Conservation (phyloP, 768 basidiomycete species). For the Epithele typhae region DNA sequence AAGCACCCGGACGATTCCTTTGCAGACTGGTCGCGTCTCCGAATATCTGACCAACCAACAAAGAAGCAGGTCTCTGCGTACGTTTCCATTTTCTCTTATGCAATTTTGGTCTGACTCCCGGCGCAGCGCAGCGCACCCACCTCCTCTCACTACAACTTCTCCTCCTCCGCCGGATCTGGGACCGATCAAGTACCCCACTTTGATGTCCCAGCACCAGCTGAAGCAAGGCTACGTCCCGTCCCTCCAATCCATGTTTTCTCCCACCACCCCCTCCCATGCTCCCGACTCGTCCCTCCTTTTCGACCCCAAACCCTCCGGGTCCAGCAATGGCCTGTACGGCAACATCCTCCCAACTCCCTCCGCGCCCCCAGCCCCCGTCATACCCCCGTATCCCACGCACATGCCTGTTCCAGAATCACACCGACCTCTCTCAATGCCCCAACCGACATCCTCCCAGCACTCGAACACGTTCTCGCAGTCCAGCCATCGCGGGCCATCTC, state of each 20-base stretch:
- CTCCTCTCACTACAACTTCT: constrained; percentile 69
- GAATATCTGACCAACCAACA: too few species aligned
- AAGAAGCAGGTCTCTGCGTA: constrained; percentile 18
- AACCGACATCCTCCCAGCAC: constrained; percentile 9
- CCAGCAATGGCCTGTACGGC: constrained; percentile 15
- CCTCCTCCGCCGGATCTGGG: constrained; percentile 50
- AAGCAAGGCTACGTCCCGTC: constrained; percentile 77
- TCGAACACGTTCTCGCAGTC: constrained; percentile 3
- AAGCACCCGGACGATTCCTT: constrained; percentile 45
- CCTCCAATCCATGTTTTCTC: constrained; percentile 65
- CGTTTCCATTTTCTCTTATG: background rate
- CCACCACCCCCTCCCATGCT: constrained; percentile 22
- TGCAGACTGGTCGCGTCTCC: too few species aligned
- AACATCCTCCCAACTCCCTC: constrained; percentile 34
- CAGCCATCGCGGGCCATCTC: constrained; percentile 18
- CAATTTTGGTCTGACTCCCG: background rate
- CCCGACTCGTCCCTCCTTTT: constrained; percentile 44
- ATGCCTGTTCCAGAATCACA: constrained; percentile 14
- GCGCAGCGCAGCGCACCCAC: constrained; percentile 36
- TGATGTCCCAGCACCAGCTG: constrained; percentile 79
- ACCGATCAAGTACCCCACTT: constrained; percentile 55
- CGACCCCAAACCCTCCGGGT: constrained; percentile 20
- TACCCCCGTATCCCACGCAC: constrained; percentile 17
- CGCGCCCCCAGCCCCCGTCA: constrained; percentile 16
- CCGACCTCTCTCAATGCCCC: constrained; percentile 1